Evolutionary conservation across 306 rosid species (phyloP), one percentile per base, ranked within the genome.

Genomic region (Pachyrhizus erosus): DNA sequence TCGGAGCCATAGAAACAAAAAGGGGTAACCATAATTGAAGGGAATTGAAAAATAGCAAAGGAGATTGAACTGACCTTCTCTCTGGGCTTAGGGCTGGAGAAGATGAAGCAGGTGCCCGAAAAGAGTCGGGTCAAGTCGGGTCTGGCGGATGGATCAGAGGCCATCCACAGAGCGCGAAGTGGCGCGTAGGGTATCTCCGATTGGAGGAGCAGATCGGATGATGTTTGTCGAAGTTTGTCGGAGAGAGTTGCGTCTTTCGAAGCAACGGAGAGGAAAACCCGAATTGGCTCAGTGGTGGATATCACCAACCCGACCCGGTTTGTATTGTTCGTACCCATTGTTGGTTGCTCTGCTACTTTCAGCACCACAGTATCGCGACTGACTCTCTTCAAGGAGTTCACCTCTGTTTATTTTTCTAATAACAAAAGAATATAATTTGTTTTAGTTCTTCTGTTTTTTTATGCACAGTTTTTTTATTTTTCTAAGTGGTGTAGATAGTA

Each of bases 31-130:
- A 21, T 55, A 55, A 55, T 54, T 21, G 54, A 55, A 80, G 0
- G 33, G 45, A 61, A 76, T 61, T 40, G 48, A 3, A 14, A 11
- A 58, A 8, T 20, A 57, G 64, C 3, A 57, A 17, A n/a, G n/a
- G n/a, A 20, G 15, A 77, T 40, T 14, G 23, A 54, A 75, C 10
- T 33, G n/a, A 94, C 97, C 97, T 94, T 94, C 85, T 90, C 88
- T 82, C 97, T 91, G 40, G 95, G 95, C 76, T 89, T 89, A 70
- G 97, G 98, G 86, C 92, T 88, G 55, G 88, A 51, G 81, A 93
- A 84, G 79, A 91, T 55, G 40, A 94, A 83, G 5, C 57, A 72
- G 9, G 93, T 78, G 24, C 95, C 92, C 7, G 88, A 78, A 21
- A 91, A 81, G 69, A 94, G 92, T 26, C 65, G 83, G 61, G 75